These are phyloP conservation scores for Gomphus sp. DNA, from an alignment of 1,284 basidiomycete genomes.

Conservation along the genomic window DNA sequence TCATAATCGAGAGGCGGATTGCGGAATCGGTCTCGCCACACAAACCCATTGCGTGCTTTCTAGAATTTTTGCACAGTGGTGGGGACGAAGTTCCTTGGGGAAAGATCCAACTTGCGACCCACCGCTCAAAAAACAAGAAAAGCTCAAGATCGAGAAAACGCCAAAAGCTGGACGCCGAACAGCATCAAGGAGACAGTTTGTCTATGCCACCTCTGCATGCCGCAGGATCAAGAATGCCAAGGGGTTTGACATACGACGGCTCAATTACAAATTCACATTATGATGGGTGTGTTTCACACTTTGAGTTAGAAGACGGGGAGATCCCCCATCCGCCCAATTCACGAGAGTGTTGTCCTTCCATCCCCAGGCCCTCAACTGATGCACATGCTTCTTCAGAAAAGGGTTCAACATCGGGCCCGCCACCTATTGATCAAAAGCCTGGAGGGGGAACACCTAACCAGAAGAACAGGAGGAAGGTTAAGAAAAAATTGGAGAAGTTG, in stretches of 20 bases:
- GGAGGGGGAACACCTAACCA: too few relatives aligned
- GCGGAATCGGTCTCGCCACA: not conserved
- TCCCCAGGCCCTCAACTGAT: not conserved
- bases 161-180: too few relatives aligned
- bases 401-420: not conserved
- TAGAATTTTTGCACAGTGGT: constrained; percentile 5
- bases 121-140: too few relatives aligned
- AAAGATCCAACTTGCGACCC: not conserved
- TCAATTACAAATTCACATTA: not conserved
- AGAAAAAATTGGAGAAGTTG: not conserved
- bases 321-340: not conserved
- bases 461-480: not conserved
- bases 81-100: not conserved
- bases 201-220: not conserved
- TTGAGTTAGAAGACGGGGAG: not conserved
- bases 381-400: not conserved
- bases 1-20: not conserved
- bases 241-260: not conserved
- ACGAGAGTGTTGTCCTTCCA: too few relatives aligned
- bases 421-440: not conserved
- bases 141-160: too few relatives aligned
- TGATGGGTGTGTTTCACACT: not conserved
- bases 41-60: not conserved
- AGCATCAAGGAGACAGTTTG: too few relatives aligned
- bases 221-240: not conserved